A percentile compares a stretch with the other conserved stretches of the same genome.
Evolutionary conservation across 2,329 filamentous ascomycete species (phyloP).

Genomic region (Colletotrichum cordylinicola): DNA sequence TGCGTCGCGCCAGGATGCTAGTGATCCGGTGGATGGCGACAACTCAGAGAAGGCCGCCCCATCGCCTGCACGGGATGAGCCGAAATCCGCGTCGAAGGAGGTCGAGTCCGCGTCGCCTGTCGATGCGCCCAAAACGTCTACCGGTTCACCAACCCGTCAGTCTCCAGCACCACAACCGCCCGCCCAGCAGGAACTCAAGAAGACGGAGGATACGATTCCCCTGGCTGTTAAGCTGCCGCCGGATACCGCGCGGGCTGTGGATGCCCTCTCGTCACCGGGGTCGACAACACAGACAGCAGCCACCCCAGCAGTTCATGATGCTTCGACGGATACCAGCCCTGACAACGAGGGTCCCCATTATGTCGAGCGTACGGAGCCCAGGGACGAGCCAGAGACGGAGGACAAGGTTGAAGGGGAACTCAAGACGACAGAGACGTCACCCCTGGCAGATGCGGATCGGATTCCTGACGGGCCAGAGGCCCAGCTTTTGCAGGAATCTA

Average conservation of each 20-base stretch:
- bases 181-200: slow-evolving; percentile 36
- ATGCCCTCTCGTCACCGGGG: slow-evolving; percentile 58
- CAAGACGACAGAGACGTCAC: slow-evolving; percentile 1
- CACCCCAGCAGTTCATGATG: slow-evolving; percentile 72
- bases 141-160: not conserved
- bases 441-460: slow-evolving; percentile 13
- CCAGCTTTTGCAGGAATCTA: slow-evolving; percentile 50
- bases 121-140: not conserved
- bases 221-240: slow-evolving; percentile 38
- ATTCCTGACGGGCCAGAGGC: slow-evolving; percentile 43
- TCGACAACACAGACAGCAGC: slow-evolving; percentile 78
- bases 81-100: slow-evolving; percentile 1
- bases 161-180: not conserved
- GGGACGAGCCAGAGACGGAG: slow-evolving; percentile 37
- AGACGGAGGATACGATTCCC: slow-evolving; percentile 27
- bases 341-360: slow-evolving; percentile 70
- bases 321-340: slow-evolving; percentile 76
- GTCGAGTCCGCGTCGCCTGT: not conserved
- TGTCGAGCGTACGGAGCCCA: slow-evolving; percentile 49
- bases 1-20: slow-evolving; percentile 10
- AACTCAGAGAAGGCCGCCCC: not conserved
- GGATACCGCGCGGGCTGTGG: slow-evolving; percentile 43
- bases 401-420: slow-evolving; percentile 30
- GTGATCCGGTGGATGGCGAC: not conserved
- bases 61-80: not conserved